Evolutionary conservation across 257 asterid genomes (phyloP), one percentile per base, ranked within the genome.

Genomic region (Knoxia roxburghii): DNA sequence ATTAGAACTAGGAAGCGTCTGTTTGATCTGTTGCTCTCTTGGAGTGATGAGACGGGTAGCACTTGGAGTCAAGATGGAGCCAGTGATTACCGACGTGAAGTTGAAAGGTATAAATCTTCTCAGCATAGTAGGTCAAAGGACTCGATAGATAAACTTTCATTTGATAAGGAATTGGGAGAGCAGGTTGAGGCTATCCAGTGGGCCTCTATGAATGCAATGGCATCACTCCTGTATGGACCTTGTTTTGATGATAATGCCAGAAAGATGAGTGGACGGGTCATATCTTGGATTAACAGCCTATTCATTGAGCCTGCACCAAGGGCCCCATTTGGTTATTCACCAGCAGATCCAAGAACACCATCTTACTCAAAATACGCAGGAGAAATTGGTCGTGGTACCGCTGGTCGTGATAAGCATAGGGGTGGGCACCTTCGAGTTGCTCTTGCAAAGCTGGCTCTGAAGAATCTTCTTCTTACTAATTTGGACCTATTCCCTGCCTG

Each of bases 201-300:
- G 97, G 95, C 97, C 64, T 88, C 97, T 74, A 90, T 94, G 99
- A 89, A 90, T 72, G 99, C 99, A n/a, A 88, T 94, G 99, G 97
- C 99, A 62, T 90, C 99, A 46, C 86, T 94, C 55, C 77, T 94
- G 60, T 94, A 90, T 55, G 99, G 99, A 52, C 97, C 96, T 71
- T 94, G 99, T 87, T 94, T 94, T 80, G 99, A 94, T 75, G 99
- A 94, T 77, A 90, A 85, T 57, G 96, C 99, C 37, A 91, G 99
- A 79, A 94, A 94, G 83, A 94, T 94, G 99, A 87, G 99, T 82
- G 99, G 99, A 41, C 85, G 96, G 61, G 96, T 94, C 60, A 90
- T 94, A 76, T 88, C 97, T 58, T 94, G 99, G 99, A 94, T 94
- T 80, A 90, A 94, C 74, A 94, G 96, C 86, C 80, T 94, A 53